Evolutionary conservation across 2,329 filamentous ascomycete species (phyloP), one percentile per base, ranked within the genome.

Genomic region (Fusarium sp.): DNA sequence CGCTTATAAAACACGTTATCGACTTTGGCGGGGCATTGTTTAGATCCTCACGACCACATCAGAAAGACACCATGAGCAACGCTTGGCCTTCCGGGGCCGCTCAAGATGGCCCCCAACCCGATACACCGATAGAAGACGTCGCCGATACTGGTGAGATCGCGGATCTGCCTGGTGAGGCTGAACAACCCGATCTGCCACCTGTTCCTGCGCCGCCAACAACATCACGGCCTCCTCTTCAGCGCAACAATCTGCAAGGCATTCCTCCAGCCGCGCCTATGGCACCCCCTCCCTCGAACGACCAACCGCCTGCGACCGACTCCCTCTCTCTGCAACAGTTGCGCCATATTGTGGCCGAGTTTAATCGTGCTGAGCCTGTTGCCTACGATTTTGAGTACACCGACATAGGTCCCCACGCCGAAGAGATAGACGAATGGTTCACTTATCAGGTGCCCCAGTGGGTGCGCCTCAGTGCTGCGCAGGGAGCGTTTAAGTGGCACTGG

Each of bases 391-490:
- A 88, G 69, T 95, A 95, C 81, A 83, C 87, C 27, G 92, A 95
- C 79, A 87, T 87, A 59, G 90, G 91, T 24, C 83, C 89, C 1
- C 91, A 97, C 74, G 89, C 92, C 20, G 93, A 96, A 69, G 96
- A 99, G 83, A 86, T 99, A 49, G 94, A 98, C 78, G 96, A 99
- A 82, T 99, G 96, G 96, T 99, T 99, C 80, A 90, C 91, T 56
- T 98, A 98, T 81, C 92, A 92, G 74, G 90, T 94, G 67, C 92
- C 92, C 80, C 94, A 98, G 78, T 92, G 93, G 81, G 87, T 91
- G 48, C 91, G 94, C 75, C 84, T 98, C 51, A 87, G 92, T 56
- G 88, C 90, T 56, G 91, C 92, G 22, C 92, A 93, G 76, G 85
- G 89, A 40, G 90, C 91, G 4, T 98, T 97, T 76, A 88, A 94